A percentile compares a stretch with the other conserved stretches of the same genome.
phyloP scores from a whole-genome alignment of 1,284 basidiomycete genomes.

The Cryptococcus sp. region DNA sequence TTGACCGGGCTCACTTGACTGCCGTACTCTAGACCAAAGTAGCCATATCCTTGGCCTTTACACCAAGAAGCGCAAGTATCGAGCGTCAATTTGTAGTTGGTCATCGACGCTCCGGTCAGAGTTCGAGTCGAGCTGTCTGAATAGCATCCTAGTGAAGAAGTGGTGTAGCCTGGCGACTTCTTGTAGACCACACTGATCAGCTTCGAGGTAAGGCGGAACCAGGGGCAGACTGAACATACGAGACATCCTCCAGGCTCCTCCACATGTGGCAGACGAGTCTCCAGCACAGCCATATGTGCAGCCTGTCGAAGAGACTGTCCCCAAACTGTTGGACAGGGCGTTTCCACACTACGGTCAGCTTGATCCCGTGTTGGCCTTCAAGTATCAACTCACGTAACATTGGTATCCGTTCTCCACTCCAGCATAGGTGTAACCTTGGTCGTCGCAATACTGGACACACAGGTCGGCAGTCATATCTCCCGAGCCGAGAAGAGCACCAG shows the following conservation, averaged over 20 bases:
- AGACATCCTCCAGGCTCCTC: conserved; percentile 2
- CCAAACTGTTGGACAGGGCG: conserved; percentile 9
- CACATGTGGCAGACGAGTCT: not conserved
- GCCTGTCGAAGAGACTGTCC: not conserved
- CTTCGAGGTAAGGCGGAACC: too few species aligned
- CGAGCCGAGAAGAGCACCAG: not conserved
- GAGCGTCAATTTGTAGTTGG: not conserved
- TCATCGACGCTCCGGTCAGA: not conserved
- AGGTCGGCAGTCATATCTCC: conserved; percentile 9
- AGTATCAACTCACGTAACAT: conserved; percentile 7
- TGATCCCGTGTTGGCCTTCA: not conserved
- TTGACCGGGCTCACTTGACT: conserved; percentile 12
- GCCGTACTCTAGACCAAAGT: conserved; percentile 11
- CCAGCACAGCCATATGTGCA: conserved; percentile 1
- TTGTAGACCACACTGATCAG: not conserved
- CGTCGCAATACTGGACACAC: conserved; percentile 12
- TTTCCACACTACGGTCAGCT: conserved; percentile 13
- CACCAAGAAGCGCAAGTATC: not conserved
- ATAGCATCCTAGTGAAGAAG: not conserved
- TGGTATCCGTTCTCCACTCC: conserved; percentile 14
- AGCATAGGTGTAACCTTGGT: conserved; percentile 13
- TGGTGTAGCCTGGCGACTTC: not conserved
- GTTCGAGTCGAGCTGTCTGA: not conserved
- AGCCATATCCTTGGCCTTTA: not conserved
- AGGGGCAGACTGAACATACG: not conserved